These are phyloP conservation scores for Chalciporus sp. DNA, from an alignment of 1,284 basidiomycete species.

Conservation along the genomic window DNA sequence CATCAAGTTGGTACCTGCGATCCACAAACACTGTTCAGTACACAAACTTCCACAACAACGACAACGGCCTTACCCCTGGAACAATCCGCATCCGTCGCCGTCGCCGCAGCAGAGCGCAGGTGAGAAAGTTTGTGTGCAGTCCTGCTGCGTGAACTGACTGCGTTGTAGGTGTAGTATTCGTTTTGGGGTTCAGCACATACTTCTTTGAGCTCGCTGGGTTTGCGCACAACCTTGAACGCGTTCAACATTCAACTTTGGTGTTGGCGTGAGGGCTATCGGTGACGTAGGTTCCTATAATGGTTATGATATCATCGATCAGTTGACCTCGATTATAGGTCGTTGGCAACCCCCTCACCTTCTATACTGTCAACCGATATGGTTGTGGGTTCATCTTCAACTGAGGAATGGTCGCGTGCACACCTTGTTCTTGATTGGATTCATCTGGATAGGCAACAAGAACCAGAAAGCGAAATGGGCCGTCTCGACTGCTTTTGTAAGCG, in stretches of 20 bases:
- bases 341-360: constrained; percentile 29
- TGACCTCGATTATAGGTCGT: constrained; percentile 18
- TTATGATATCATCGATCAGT: background rate
- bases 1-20: no score
- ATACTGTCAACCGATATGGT: constrained; percentile 28
- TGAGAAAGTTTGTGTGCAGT: background rate
- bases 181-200: constrained; percentile 33
- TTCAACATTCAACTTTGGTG: constrained; percentile 32
- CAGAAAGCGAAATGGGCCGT: constrained; percentile 19
- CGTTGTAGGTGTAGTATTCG: constrained; percentile 30
- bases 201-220: constrained; percentile 36
- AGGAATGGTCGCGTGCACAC: constrained; percentile 32
- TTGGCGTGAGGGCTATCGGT: constrained; percentile 31
- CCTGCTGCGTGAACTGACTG: background rate
- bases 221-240: constrained; percentile 18
- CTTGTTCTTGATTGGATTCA: constrained; percentile 30
- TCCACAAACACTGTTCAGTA: no score
- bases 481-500: no score
- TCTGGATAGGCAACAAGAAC: constrained; percentile 22
- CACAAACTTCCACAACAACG: no score
- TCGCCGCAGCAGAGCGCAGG: no score
- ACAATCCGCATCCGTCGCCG: no score
- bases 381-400: constrained; percentile 32
- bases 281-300: constrained; percentile 10
- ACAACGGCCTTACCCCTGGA: no score